phyloP scores from a whole-genome alignment of 345 rosid species.

The Aegle marmelos region DNA sequence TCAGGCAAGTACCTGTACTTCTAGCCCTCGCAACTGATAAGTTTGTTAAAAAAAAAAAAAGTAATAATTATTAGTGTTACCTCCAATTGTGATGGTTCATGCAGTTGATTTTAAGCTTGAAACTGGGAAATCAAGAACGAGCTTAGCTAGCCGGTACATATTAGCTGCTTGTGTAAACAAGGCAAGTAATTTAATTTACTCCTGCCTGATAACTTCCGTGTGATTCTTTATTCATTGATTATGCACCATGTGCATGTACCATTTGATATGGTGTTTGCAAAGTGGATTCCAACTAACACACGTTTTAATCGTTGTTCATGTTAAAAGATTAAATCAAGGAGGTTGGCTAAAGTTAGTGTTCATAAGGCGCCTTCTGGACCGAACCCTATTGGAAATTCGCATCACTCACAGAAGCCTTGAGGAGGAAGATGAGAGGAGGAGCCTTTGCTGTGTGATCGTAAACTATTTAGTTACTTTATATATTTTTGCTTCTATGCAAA shows the following conservation, averaged over 20 bases:
- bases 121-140: conserved; percentile 2
- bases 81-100: not conserved
- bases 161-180: conserved; percentile 17
- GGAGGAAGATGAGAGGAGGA: not conserved
- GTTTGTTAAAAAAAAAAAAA: too few species aligned
- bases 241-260: too few species aligned
- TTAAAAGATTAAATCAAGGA: conserved; percentile 12
- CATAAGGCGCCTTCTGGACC: conserved; percentile 36
- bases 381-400: conserved; percentile 33
- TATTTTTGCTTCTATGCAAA: not conserved
- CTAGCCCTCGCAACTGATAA: not conserved
- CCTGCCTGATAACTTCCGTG: too few species aligned
- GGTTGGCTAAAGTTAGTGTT: not conserved
- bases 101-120: conserved; percentile 9
- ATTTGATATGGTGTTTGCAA: too few species aligned
- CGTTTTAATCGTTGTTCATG: not conserved
- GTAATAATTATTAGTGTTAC: too few species aligned
- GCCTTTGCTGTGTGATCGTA: not conserved
- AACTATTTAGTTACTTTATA: not conserved
- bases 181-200: not conserved
- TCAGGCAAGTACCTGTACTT: conserved; percentile 12
- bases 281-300: not conserved
- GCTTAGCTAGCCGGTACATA: not conserved
- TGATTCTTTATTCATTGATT: not conserved
- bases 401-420: conserved; percentile 14